Percentiles rank a stretch among this genome's conserved stretches.
Evolutionary conservation across 148 eudicot species (phyloP).

Genomic region (Rhododendron molle): DNA sequence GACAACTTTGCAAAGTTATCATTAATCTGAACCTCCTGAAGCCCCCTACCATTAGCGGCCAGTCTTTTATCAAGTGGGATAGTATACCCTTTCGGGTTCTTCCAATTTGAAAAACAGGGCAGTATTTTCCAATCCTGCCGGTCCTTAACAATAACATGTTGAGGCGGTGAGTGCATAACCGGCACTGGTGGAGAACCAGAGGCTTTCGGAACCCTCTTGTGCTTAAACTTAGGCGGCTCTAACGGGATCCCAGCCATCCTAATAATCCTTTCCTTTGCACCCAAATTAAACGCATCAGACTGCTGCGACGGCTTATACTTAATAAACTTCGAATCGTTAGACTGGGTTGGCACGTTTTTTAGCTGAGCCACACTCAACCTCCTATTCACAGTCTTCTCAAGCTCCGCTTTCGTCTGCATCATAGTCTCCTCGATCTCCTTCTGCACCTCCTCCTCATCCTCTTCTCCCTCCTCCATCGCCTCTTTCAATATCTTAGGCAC

Average conservation of each 20-base stretch:
- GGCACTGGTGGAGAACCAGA: slow-evolving; percentile 92
- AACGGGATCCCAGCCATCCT: slow-evolving; percentile 84
- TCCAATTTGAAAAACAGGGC: slow-evolving; percentile 92
- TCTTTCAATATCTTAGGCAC: slow-evolving; percentile 61
- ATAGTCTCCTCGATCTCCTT: slow-evolving; percentile 79
- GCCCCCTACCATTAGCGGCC: slow-evolving; percentile 91
- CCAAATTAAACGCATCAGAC: slow-evolving; percentile 61
- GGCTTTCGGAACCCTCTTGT: slow-evolving; percentile 84
- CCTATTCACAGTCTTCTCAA: slow-evolving; percentile 74
- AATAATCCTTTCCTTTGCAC: slow-evolving; percentile 83
- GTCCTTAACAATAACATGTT: slow-evolving; percentile 86
- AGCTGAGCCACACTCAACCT: slow-evolving; percentile 88
- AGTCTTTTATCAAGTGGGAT: slow-evolving; percentile 84
- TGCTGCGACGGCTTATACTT: slow-evolving; percentile 85
- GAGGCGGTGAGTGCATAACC: slow-evolving; percentile 80
- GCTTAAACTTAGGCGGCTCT: slow-evolving; percentile 89
- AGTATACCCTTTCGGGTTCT: slow-evolving; percentile 86
- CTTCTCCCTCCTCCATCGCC: slow-evolving; percentile 40
- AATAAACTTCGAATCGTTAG: slow-evolving; percentile 64
- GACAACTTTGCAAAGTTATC: slow-evolving; percentile 77
- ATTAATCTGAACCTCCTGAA: slow-evolving; percentile 75
- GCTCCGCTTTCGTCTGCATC: slow-evolving; percentile 59
- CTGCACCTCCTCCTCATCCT: slow-evolving; percentile 46
- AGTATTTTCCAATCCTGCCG: slow-evolving; percentile 92
- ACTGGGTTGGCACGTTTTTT: slow-evolving; percentile 64